A percentile compares a stretch with the other conserved stretches of the same genome.
phyloP scores from a whole-genome alignment of 805 yeast species.

The Nakazawaea laoshanensis region DNA sequence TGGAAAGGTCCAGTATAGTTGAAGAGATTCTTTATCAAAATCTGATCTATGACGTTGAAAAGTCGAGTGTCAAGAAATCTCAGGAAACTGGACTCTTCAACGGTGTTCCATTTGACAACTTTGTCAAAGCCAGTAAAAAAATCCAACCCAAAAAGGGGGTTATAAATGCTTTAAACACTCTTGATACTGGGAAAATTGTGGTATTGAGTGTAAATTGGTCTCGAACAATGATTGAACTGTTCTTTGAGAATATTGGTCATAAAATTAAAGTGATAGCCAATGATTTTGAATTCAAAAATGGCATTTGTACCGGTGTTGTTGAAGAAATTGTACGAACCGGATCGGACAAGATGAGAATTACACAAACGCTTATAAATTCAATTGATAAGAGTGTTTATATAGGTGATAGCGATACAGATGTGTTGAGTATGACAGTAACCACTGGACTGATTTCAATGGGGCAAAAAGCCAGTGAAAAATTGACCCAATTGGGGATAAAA shows the following conservation, averaged over 20 bases:
- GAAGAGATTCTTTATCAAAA: constrained; percentile 38
- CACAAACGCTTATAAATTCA: constrained; percentile 14
- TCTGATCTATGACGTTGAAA: constrained; percentile 36
- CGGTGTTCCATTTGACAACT: constrained; percentile 25
- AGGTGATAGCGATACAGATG: constrained; percentile 60
- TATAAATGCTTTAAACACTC: constrained; percentile 18
- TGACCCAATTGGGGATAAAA: constrained; percentile 1
- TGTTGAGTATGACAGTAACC: constrained; percentile 38
- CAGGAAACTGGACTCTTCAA: constrained; percentile 29
- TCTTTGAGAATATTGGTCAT: constrained; percentile 13
- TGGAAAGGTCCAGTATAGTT: constrained; percentile 20
- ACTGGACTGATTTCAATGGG: constrained; percentile 38
- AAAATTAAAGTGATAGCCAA: constrained; percentile 33
- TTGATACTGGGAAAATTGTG: constrained; percentile 9
- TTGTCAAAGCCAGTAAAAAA: constrained; percentile 25
- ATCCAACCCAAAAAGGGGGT: constrained; percentile 33
- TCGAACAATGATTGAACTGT: constrained; percentile 30
- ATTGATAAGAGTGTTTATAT: constrained; percentile 30
- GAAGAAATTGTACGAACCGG: constrained; percentile 38
- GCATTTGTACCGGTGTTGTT: constrained; percentile 17
- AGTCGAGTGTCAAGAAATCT: constrained; percentile 36
- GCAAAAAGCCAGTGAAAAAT: constrained; percentile 13
- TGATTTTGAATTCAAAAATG: constrained; percentile 34
- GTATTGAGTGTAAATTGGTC: constrained; percentile 63
- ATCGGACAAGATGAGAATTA: constrained; percentile 33